Percentiles rank a stretch among this genome's conserved stretches.
These are phyloP conservation scores for Meredithiella fracta DNA, from an alignment of 2,329 filamentous ascomycete genomes.

Conservation along the genomic window DNA sequence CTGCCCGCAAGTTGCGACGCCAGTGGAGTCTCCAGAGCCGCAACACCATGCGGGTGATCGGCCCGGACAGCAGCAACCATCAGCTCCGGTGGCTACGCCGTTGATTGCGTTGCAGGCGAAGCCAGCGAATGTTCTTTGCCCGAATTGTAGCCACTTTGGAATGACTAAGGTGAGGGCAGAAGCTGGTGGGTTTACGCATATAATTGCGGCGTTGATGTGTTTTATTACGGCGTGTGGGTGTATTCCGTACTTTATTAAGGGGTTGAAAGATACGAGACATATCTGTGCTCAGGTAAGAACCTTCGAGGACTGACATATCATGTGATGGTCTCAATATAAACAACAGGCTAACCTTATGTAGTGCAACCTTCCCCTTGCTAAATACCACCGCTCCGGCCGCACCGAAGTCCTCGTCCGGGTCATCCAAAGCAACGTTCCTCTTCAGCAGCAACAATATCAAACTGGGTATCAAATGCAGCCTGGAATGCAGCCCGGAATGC, in stretches of 20 bases:
- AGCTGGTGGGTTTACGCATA: slow-evolving; percentile 16
- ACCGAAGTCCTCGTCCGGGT: slow-evolving; percentile 17
- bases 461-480: neutral
- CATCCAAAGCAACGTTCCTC: neutral
- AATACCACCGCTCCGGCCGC: slow-evolving; percentile 18
- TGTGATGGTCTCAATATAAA: no score
- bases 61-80: neutral
- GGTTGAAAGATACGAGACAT: slow-evolving; percentile 17
- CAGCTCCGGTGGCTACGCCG: slow-evolving; percentile 10
- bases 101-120: slow-evolving; percentile 15
- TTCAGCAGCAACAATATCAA: slow-evolving; percentile 3
- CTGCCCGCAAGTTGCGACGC: neutral
- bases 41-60: no score
- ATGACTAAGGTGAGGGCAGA: neutral
- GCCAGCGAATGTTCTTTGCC: slow-evolving; percentile 15
- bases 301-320: neutral
- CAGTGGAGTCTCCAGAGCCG: neutral
- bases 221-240: slow-evolving; percentile 17
- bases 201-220: slow-evolving; percentile 16
- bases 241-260: slow-evolving; percentile 17
- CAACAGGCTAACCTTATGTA: slow-evolving; percentile 13
- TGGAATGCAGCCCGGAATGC: neutral
- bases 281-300: slow-evolving; percentile 14
- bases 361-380: slow-evolving; percentile 17
- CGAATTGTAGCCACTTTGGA: slow-evolving; percentile 16